Base-by-base conservation (phyloP, 176 grass and related monocot species). In the Cymbopogon citratus region DNA sequence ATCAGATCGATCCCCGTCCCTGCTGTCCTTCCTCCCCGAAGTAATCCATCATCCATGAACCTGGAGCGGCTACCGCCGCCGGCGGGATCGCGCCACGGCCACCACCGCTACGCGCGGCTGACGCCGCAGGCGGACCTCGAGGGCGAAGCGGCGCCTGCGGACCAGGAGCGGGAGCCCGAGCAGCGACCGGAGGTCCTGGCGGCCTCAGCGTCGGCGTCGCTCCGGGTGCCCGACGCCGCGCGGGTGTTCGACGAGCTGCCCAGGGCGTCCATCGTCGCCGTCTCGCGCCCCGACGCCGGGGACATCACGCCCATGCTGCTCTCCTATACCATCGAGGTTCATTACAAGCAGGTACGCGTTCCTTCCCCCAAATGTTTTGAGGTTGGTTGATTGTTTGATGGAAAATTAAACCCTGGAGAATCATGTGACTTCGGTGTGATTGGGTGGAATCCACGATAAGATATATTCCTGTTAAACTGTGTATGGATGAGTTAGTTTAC, bases 291-390 rank as follows among this genome's bases (percentile, higher is more conserved):
- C 84, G 96, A 99, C 24, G 96, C 87, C 21, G 90, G 89, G 23
- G 96, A 99, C 81, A 95, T 95, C 92, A 95, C 91, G 28, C 96
- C 91, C 67, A 93, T 95, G 92, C 91, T 93, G 13, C 90, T 95
- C 34, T 93, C 92, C 16, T 95, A 99, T 74, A 95, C 92, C 82
- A 93, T 99, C 87, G 96, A 95, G 83, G 83, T 93, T 85, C 87
- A 88, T 74, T 95, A 95, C 90, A 95, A 90, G 85, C 92, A 99
- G 96, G 92, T 99, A 74, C 24, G 79, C 63, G 59, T 63, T 69
- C 71, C 74, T 21, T 63, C 69, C 23, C n/a, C 70, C 31, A 0
- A 41, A 35, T 39, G 65, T 61, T 81, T 63, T 28, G 2, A 36
- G 73, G 57, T 14, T 41, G 31, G 19, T 60, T 33, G 9, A 35